Base-by-base conservation (phyloP, 2,329 filamentous ascomycete species). In the Epichloe sp. region DNA sequence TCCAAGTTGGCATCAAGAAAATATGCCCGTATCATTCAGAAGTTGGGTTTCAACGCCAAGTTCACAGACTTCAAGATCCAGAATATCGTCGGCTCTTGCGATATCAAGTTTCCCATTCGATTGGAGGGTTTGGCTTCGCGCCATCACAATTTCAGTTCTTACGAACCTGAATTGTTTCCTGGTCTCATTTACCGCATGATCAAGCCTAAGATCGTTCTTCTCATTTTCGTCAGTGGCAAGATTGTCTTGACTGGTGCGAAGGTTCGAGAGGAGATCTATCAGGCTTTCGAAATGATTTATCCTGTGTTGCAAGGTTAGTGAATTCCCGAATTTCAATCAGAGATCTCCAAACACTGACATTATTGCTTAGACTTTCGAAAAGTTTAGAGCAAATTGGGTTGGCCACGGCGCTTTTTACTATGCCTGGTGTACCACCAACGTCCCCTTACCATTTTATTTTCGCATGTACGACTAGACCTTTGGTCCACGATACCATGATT, bases 131-230 rank as follows among this genome's bases (percentile, higher is more conserved):
- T 98, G 66, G 93, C 93, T 15, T 93, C 86, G 60, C 88, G 90
- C 72, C 93, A 98, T 79, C 91, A 97, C 78, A 95, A 95, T 74
- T 98, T 97, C 82, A 94, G 88, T 72, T 96, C 90, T 52, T 98
- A 98, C 71, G 93, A 98, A 71, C 93, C 93, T 59, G 93, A 98
- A 68, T 71, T 98, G 68, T 98, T 97, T 80, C 93, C 93, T 64
- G 93, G 93, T 81, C 83, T 98, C 49, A 98, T 98, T 73, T 98
- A 98, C 74, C 89, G 93, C 68, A 98, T 98, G 93, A 96, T 97
- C 78, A 97, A 97, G 78, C 93, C 93, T 19, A 97, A 97, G 82
- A 95, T 97, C 60, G 91, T 97, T 50, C 82, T 97, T 26, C 76
- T 97, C 65, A 96, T 98, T 70, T 97, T 97, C 74, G 91, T 97